Base-by-base conservation (phyloP, 1,139 yeast genomes). In the Pichiaceae sp. region DNA sequence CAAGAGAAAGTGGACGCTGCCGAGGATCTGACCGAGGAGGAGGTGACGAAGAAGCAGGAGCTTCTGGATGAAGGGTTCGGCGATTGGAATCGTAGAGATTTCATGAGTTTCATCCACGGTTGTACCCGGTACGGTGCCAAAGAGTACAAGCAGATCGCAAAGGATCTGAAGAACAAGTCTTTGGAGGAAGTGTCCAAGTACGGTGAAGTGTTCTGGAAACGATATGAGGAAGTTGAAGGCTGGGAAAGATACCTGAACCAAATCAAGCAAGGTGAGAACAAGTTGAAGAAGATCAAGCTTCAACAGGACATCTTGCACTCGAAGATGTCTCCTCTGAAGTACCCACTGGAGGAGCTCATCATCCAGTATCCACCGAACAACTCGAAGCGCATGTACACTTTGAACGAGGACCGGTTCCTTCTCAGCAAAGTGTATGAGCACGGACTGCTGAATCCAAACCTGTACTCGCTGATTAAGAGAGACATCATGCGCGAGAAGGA, bases 301-400 rank as follows among this genome's bases (percentile, higher is more conserved):
- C 97, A 89, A 54, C 79, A 80, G 50, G 73, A 70, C 42, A 61
- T 86, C 14, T 64, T 91, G 33, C 68, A 69, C 14, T 62, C 63
- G 33, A 89, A 89, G 54, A 70, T 91, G 47, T 75, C 70, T 36
- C 68, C 68, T 39, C 69, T 74, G 38, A 66, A 66, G 12, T 80
- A 79, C 36, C 96, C 97, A 1, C 59, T 87, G 36, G 81, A 82
- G 43, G 86, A 86, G 40, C 62, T 91, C 57, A 67, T 64, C 18
- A 78, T 91, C 30, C 81, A 74, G 39, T 87, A 87, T 49, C 96
- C 96, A 0, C 93, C 95, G n/a, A 86, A 86, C 52, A 87, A 86
- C 54, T 86, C 96, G 27, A 82, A 86, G 50, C 66, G 93, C 49
- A 72, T 85, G 5, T 91, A 86, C 55, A 79, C 94, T 4, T 83